phyloP scores from a whole-genome alignment of 2,329 filamentous ascomycete species.

The Botrytis tulipae region DNA sequence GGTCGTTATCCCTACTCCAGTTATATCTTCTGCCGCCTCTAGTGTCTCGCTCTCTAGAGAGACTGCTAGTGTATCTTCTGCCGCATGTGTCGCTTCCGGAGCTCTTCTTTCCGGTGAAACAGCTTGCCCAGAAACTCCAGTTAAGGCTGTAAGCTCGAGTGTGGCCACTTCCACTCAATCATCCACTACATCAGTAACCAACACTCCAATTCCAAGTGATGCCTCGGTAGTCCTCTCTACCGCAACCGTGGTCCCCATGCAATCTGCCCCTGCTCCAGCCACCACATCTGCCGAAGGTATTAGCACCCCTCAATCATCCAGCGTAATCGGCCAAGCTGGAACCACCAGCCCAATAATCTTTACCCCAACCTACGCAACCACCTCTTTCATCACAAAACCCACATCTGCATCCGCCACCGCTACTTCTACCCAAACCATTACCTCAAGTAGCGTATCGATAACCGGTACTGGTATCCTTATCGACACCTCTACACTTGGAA shows the following conservation, averaged over 20 bases:
- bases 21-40: neutral
- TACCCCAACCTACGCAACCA: neutral
- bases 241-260: neutral
- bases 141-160: neutral
- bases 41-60: too few species aligned
- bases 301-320: neutral
- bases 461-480: conserved; percentile 7
- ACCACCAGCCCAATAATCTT: neutral
- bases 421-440: neutral
- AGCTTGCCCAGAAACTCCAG: neutral
- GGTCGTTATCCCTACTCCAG: neutral
- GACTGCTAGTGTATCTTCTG: neutral
- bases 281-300: neutral
- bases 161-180: neutral
- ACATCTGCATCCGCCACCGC: neutral
- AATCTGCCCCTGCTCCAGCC: neutral
- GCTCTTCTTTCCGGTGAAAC: neutral
- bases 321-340: neutral
- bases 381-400: conserved; percentile 10
- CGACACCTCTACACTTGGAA: neutral
- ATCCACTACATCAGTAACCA: neutral
- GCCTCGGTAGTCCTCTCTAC: neutral
- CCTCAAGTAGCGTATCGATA: neutral
- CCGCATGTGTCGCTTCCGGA: neutral
- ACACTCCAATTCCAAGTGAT: neutral